Base-by-base conservation (phyloP, 2,329 filamentous ascomycete species). In the Fusarium burgessii region DNA sequence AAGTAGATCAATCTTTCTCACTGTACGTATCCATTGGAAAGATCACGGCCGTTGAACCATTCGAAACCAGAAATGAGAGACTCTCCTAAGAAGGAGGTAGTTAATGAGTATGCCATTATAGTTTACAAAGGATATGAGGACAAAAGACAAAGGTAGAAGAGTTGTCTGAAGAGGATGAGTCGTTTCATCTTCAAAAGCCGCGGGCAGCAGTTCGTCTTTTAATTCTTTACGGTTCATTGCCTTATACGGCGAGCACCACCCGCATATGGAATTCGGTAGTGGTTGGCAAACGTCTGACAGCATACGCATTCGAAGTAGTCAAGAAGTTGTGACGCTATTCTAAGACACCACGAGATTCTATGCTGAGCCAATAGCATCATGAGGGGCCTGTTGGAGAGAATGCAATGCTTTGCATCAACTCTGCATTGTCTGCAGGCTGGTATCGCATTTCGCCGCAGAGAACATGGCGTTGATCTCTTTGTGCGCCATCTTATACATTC, bases 21-120 rank as follows among this genome's bases (percentile, higher is more conserved):
- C 77, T 85, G 80, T 29, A 94, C 92, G 74, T 87, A 93, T 46
- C 92, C 92, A 68, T 90, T 80, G 14, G 88, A 93, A 2, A 88
- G 90, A 74, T 94, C 92, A 7, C 70, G 54, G 3, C 80, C 82
- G 18, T 84, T 83, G 65, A 84, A 83, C 78, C 87, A 89, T 69
- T 80, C 82, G 77, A 89, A 89, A 62, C 80, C 80, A 45, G 78
- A 80, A 60, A 87, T 78, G 49, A 87, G 79, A 56, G 82, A 80
- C 49, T 81, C 78, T 46, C 83, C 82, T 23, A 78, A 78, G 58
- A 84, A 87, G 25, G 80, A 85, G 60, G 78, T 80, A 14, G 78
- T 75, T 51, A 87, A 76, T 36, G 81, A 78, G 75, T 87, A 87
- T 27, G 78, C 73, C 80, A 82, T 81, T 47, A 56, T 49, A 45